Conservation (phyloP, 139 green algal genomes). For the Microglena sp. region DNA sequence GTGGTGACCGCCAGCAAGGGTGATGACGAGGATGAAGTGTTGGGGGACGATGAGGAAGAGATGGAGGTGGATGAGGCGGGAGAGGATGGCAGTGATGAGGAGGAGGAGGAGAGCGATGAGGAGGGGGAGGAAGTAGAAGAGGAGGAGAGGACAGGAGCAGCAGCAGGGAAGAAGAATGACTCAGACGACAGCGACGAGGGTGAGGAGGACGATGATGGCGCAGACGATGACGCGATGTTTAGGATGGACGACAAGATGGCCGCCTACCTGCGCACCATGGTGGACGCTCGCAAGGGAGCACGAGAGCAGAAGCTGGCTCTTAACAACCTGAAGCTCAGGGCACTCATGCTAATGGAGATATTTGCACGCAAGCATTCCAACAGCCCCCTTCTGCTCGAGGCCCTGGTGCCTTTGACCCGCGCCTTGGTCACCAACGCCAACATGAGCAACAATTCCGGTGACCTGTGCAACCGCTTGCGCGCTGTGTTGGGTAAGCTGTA, state of each 20-base stretch:
- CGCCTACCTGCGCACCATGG: slow-evolving; percentile 28
- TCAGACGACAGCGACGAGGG: slow-evolving; percentile 1
- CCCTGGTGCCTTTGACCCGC: slow-evolving; percentile 40
- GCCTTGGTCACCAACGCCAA: slow-evolving; percentile 15
- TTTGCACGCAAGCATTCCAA: slow-evolving; percentile 48
- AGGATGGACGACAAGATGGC: slow-evolving; percentile 53
- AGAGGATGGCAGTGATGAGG: slow-evolving; percentile 12
- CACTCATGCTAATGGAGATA: slow-evolving; percentile 50
- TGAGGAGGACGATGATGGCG: not conserved
- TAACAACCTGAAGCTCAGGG: slow-evolving; percentile 54
- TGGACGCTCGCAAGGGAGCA: slow-evolving; percentile 16
- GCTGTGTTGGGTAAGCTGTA: slow-evolving; percentile 28
- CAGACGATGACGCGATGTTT: slow-evolving; percentile 48
- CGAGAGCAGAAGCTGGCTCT: slow-evolving; percentile 39
- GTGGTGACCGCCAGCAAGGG: slow-evolving; percentile 30
- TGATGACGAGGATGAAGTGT: slow-evolving; percentile 10
- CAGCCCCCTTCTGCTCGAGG: slow-evolving; percentile 37
- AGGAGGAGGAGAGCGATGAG: slow-evolving; percentile 1
- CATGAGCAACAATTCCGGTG: slow-evolving; percentile 13
- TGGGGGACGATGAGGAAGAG: slow-evolving; percentile 14
- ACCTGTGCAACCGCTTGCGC: slow-evolving; percentile 41
- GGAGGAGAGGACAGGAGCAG: slow-evolving; percentile 7
- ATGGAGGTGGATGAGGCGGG: slow-evolving; percentile 43
- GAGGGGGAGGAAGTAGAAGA: slow-evolving; percentile 14
- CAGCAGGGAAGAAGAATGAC: slow-evolving; percentile 6